Percentiles rank a stretch among this genome's conserved stretches.
These are phyloP conservation scores for Aspergillus pseudotamarii DNA, from an alignment of 2,329 filamentous ascomycete genomes.

Conservation along the genomic window DNA sequence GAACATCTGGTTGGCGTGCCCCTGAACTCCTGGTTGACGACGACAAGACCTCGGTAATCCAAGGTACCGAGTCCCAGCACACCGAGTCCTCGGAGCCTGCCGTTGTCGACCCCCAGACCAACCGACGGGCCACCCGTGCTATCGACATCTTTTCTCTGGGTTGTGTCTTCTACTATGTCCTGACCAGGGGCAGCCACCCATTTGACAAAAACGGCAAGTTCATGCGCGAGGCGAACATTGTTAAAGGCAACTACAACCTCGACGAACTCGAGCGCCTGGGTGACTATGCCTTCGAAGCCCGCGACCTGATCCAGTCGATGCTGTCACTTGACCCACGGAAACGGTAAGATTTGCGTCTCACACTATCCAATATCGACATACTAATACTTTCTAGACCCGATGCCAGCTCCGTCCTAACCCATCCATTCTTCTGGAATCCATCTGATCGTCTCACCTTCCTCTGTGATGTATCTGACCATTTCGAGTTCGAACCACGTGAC, in stretches of 20 bases:
- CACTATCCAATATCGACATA: not conserved
- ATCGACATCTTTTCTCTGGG: conserved; percentile 98
- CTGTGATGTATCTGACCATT: conserved; percentile 96
- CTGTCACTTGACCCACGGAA: conserved; percentile 64
- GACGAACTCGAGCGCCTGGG: conserved; percentile 73
- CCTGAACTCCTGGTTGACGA: conserved; percentile 88
- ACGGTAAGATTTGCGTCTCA: conserved; percentile 43
- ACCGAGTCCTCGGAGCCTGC: conserved; percentile 52
- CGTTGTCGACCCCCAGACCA: conserved; percentile 59
- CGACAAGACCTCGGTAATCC: conserved; percentile 55
- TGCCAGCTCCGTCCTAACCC: conserved; percentile 78
- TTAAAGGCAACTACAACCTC: conserved; percentile 80
- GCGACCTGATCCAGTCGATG: conserved; percentile 86
- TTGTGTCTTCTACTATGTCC: conserved; percentile 98
- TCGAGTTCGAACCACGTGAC: conserved; percentile 87
- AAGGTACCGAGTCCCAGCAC: conserved; percentile 38
- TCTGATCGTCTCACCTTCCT: conserved; percentile 89
- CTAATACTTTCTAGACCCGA: conserved; percentile 56
- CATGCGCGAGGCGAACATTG: conserved; percentile 96
- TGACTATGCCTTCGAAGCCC: conserved; percentile 82
- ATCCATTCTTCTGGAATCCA: conserved; percentile 94
- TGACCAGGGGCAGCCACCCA: conserved; percentile 88
- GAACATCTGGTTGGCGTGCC: conserved; percentile 94
- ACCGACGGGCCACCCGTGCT: conserved; percentile 85
- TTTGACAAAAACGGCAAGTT: conserved; percentile 94